Evolutionary conservation across 108 stramenopile genomes (phyloP), one percentile per base, ranked within the genome.

Genomic region (Cyclotella cryptica): DNA sequence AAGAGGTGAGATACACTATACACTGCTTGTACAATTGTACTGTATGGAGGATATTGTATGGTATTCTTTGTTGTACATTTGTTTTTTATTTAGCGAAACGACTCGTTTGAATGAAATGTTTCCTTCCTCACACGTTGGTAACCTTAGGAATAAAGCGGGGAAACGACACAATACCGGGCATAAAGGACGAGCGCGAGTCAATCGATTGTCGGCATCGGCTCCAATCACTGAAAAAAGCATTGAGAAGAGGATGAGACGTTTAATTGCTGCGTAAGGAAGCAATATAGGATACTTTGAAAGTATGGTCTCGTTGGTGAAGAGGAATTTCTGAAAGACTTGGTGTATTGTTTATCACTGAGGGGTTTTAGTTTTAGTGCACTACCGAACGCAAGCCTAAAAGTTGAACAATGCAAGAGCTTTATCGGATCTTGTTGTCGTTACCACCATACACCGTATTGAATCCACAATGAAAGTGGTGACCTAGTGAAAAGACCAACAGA

Each of bases 121-220:
- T n/a, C n/a, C 28, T n/a, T 66, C 40, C 67, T 46, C 51, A 35
- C 35, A 24, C 28, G 13, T 17, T 15, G 45, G n/a, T n/a, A n/a
- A n/a, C n/a, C 24, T 17, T 52, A 88, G 88, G 51, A 81, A 72
- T 10, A 84, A 88, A 40, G 81, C 86, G 1, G 93, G 93, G 26
- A 71, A 58, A 58, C 68, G 74, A 24, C 93, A 95, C 83, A 95
- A 95, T 68, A 92, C 93, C 39, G 93, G 93, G 10, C 88, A 95
- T 81, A 90, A 89, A 70, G 79, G 79, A 11, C 72, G 90, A 28
- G 57, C 80, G 55, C 80, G 90, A 29, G 57, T 72, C 15, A 92
- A 91, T 85, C 80, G 81, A 46, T 68, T 92, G 49, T 88, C 88
- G 47, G 57, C 71, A 27, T 84, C 89, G 17, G 88, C 89, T 21